A percentile compares a stretch with the other conserved stretches of the same genome.
Evolutionary conservation across 1,284 basidiomycete genomes (phyloP).

Genomic region (Rhizoctonia solani): DNA sequence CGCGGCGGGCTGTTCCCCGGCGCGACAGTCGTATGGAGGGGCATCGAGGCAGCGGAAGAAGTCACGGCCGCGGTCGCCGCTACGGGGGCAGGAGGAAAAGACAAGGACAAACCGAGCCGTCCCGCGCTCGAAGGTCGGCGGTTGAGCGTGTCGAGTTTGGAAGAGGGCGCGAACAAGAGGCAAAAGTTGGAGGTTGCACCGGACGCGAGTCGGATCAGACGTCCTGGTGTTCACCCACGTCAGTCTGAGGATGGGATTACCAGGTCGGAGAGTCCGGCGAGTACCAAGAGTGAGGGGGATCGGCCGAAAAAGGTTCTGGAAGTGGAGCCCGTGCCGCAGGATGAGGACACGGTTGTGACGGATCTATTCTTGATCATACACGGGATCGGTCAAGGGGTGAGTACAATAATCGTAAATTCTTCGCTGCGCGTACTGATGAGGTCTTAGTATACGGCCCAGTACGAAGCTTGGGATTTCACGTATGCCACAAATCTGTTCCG

Average conservation of each 20-base stretch:
- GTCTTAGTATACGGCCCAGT: constrained; percentile 49
- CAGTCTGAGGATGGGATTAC: background rate
- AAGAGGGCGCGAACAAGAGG: constrained; percentile 5
- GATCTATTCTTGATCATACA: constrained; percentile 54
- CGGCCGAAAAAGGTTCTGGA: constrained; percentile 1
- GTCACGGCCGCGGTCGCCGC: constrained; percentile 39
- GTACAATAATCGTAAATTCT: constrained; percentile 13
- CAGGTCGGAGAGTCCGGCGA: constrained; percentile 5
- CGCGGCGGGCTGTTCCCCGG: constrained; percentile 40
- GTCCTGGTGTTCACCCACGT: constrained; percentile 20
- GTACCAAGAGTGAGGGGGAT: constrained; percentile 17
- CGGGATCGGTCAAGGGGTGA: constrained; percentile 50
- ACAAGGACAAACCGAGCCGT: background rate
- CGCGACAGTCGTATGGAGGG: constrained; percentile 51
- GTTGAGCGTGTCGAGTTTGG: constrained; percentile 5
- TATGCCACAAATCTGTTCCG: constrained; percentile 54
- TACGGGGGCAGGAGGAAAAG: background rate
- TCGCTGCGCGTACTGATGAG: background rate
- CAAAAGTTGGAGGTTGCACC: constrained; percentile 16
- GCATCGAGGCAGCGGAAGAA: constrained; percentile 49
- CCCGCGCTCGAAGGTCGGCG: constrained; percentile 6
- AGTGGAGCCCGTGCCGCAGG: background rate
- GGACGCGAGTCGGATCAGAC: constrained; percentile 30
- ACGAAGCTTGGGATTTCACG: constrained; percentile 55
- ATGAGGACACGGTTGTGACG: constrained; percentile 48